Conservation (phyloP, 2,329 filamentous ascomycete species). For the Pyrenophora tritici-repentis region DNA sequence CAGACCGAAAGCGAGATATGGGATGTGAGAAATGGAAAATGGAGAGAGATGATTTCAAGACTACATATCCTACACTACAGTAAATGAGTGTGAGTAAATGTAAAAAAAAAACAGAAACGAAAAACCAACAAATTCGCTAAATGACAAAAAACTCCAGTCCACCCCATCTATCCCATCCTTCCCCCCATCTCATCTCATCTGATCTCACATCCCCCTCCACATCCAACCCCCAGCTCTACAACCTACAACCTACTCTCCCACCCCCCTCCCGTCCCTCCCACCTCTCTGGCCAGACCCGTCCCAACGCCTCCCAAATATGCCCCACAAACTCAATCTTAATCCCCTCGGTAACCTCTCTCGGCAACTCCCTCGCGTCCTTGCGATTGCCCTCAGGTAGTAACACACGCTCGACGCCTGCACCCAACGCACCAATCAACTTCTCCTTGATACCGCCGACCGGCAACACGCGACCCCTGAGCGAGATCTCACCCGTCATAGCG, state of each 20-base stretch:
- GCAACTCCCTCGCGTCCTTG: constrained; percentile 90
- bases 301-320: constrained; percentile 93
- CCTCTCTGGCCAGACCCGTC: constrained; percentile 91
- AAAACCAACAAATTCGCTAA: not conserved
- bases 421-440: constrained; percentile 92
- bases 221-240: not conserved
- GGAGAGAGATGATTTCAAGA: too few species aligned
- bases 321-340: constrained; percentile 89
- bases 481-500: constrained; percentile 87
- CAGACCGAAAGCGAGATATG: too few species aligned
- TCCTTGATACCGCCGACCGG: constrained; percentile 98
- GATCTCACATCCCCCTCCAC: not conserved
- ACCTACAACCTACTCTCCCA: constrained; percentile 82
- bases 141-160: not conserved
- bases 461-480: constrained; percentile 85
- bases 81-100: too few species aligned
- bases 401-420: constrained; percentile 93
- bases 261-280: constrained; percentile 66
- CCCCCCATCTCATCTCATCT: not conserved
- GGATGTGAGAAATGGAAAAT: too few species aligned
- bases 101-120: too few species aligned
- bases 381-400: constrained; percentile 84
- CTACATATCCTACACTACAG: too few species aligned
- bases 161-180: not conserved
- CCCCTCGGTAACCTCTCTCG: constrained; percentile 84